Base-by-base conservation (phyloP, 2,329 filamentous ascomycete genomes). In the Amesomyces nigricolor region DNA sequence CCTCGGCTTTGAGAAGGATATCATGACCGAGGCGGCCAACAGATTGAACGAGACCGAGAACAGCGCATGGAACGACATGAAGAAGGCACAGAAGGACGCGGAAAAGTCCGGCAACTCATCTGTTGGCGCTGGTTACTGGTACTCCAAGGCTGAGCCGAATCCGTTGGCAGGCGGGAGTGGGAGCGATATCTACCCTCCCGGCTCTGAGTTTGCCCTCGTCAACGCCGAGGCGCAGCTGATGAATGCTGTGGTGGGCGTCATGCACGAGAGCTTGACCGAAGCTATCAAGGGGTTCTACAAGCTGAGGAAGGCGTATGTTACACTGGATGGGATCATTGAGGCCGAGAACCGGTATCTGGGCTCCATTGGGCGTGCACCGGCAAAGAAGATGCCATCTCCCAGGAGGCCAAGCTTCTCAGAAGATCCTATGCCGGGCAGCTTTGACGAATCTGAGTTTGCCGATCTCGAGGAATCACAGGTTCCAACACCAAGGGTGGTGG, bases 251-350 rank as follows among this genome's bases (percentile, higher is more conserved):
- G 85, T 96, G 0, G 89, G 85, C 0, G 89, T 97, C 14, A 74
- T 97, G 64, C 95, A 95, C 62, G 94, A 97, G 74, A 96, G 89
- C 67, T 73, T 97, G 64, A 92, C 91, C 0, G 94, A 97, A 69
- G 90, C 85, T 14, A 82, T 97, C 69, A 90, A 87, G 71, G 90
- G 90, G 5, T 97, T 97, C 66, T 95, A 95, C 68, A 95, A 94
- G 71, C 72, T 97, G 63, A 80, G 92, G 59, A 95, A 95, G 68
- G 92, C 92, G 0, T 97, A 88, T 65, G 75, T 90, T 39, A 87
- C 90, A 0, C 76, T 99, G 3, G 88, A 96, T 65, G 79, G 78
- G 9, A 88, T 99, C 53, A 78, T 91, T 66, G 80, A 87, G 58
- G 81, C 86, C 35, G 91, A 96, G 71, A 79, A 79, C 22, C 82